Percentiles rank a stretch among this genome's conserved stretches.
Evolutionary conservation across 176 grass and related monocot genomes (phyloP).

Genomic region (Aegilops umbellulata): DNA sequence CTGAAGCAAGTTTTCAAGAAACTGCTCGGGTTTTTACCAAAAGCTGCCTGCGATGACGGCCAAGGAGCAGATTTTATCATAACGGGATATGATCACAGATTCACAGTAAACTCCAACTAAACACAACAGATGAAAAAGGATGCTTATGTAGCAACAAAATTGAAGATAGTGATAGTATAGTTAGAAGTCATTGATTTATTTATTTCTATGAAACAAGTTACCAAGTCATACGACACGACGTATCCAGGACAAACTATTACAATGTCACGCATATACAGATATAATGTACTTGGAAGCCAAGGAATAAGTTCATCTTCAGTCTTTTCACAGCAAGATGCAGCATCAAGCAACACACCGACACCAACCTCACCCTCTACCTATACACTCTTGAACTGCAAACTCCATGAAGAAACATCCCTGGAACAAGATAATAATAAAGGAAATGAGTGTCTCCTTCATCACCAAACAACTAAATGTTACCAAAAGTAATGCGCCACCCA

Average conservation of each 20-base stretch:
- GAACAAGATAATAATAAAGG: background rate
- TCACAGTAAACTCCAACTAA: background rate
- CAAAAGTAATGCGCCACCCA: slow-evolving; percentile 6
- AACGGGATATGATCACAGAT: background rate
- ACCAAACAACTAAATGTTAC: background rate
- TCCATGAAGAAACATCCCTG: slow-evolving; percentile 6
- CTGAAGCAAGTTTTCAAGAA: background rate
- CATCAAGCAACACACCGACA: slow-evolving; percentile 1
- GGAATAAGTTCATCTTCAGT: slow-evolving; percentile 9
- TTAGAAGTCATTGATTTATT: slow-evolving; percentile 24
- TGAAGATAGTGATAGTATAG: background rate
- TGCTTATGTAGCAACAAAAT: background rate
- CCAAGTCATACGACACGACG: background rate
- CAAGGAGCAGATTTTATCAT: background rate
- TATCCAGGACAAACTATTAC: background rate
- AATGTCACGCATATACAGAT: slow-evolving; percentile 17
- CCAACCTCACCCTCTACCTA: background rate
- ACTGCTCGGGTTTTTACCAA: background rate
- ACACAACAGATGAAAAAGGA: no score
- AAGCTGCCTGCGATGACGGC: background rate
- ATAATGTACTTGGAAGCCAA: background rate
- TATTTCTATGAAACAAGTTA: slow-evolving; percentile 5
- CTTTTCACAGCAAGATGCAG: slow-evolving; percentile 21
- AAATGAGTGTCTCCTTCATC: background rate
- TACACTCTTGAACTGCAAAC: background rate